Percentiles rank a stretch among this genome's conserved stretches.
Conservation (phyloP, 2,329 filamentous ascomycete genomes). For the Biscogniauxia sp. region DNA sequence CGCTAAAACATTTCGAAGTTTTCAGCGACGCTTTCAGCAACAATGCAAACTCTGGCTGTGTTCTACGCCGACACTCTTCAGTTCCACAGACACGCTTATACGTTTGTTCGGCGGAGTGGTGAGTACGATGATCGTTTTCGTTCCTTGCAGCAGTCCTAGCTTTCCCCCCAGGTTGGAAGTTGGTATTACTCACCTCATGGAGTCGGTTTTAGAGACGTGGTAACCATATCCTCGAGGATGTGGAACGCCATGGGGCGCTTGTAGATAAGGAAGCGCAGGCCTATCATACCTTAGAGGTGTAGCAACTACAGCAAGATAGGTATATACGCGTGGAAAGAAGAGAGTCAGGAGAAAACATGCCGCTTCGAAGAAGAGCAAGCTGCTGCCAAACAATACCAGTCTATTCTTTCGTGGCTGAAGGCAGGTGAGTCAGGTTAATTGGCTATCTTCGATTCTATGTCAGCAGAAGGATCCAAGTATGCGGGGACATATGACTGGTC, state of each 20-base stretch:
- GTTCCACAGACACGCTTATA: constrained; percentile 47
- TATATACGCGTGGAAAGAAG: constrained; percentile 24
- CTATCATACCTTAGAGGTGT: constrained; percentile 25
- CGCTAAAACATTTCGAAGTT: constrained; percentile 39
- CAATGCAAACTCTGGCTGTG: constrained; percentile 32
- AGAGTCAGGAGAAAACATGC: constrained; percentile 19
- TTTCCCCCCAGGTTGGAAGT: constrained; percentile 31
- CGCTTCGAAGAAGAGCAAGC: constrained; percentile 23
- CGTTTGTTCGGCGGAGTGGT: constrained; percentile 39
- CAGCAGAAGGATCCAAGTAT: constrained; percentile 22
- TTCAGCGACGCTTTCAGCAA: constrained; percentile 38
- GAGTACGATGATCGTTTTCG: background rate
- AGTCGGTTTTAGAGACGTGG: constrained; percentile 35
- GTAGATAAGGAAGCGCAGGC: constrained; percentile 36
- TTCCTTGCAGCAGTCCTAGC: background rate
- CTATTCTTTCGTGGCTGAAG: constrained; percentile 30
- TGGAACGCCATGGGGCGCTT: constrained; percentile 30
- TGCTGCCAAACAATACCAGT: constrained; percentile 21
- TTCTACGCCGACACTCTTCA: constrained; percentile 48
- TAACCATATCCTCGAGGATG: constrained; percentile 33
- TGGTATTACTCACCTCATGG: constrained; percentile 37
- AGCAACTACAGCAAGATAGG: constrained; percentile 21
- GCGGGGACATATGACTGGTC: constrained; percentile 36
- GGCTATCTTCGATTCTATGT: constrained; percentile 28
- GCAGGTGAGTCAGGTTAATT: constrained; percentile 33